phyloP scores from a whole-genome alignment of 2,329 filamentous ascomycete genomes.

The Pseudocercospora fijiensis region DNA sequence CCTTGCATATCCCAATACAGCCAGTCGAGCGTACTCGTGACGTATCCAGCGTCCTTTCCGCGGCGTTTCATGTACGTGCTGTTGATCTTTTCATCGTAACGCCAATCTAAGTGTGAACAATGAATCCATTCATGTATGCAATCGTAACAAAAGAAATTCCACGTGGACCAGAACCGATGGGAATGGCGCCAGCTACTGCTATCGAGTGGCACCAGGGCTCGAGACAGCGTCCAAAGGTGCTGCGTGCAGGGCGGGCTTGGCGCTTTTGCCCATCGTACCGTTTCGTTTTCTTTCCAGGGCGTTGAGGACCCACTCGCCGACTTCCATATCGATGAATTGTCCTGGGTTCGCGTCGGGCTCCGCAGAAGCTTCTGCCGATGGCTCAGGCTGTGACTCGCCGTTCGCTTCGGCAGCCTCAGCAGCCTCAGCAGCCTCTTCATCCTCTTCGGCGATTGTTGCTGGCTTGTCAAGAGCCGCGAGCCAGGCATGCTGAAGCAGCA shows the following conservation, averaged over 20 bases:
- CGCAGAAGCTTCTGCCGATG: constrained; percentile 29
- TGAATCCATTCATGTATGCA: constrained; percentile 4
- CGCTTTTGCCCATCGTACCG: constrained; percentile 55
- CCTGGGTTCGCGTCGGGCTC: constrained; percentile 39
- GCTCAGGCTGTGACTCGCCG: constrained; percentile 18
- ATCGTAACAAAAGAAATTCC: neutral
- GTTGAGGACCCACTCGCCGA: constrained; percentile 77
- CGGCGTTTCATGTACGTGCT: constrained; percentile 5
- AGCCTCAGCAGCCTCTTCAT: constrained; percentile 61
- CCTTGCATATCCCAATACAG: neutral
- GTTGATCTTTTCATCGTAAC: neutral
- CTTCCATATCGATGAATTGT: constrained; percentile 66
- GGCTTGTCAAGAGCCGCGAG: constrained; percentile 73
- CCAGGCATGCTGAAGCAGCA: constrained; percentile 88
- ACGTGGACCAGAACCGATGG: neutral
- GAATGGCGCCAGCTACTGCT: neutral
- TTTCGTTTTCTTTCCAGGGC: constrained; percentile 67
- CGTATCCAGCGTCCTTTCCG: constrained; percentile 19
- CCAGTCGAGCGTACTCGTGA: constrained; percentile 14
- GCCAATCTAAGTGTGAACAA: constrained; percentile 5
- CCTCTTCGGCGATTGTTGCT: constrained; percentile 69
- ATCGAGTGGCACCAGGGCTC: constrained; percentile 8
- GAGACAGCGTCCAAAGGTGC: constrained; percentile 69
- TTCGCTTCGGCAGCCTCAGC: constrained; percentile 36
- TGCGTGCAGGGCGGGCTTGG: constrained; percentile 81